Base-by-base conservation (phyloP, 306 rosid genomes). In the Trifolium dubium region DNA sequence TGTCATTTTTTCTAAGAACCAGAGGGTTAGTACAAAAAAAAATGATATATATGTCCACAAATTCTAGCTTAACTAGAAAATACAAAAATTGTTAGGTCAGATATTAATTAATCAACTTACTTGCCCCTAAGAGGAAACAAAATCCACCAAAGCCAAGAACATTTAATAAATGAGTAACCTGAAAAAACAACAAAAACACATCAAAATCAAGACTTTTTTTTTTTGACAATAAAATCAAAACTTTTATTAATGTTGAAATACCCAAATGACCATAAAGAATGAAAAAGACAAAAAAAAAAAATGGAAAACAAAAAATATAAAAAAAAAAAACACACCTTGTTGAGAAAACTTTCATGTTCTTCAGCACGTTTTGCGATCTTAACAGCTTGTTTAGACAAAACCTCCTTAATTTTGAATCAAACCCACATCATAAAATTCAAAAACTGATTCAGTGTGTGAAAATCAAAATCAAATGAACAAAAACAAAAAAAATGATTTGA, bases 321-420 rank as follows among this genome's bases (percentile, higher is more conserved):
- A 39, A 69, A 1, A 3, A 44, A 62, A 39, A 69, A 1, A 3
- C 46, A 28, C 10, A 89, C 95, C 97, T 91, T 91, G 79, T 77
- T 87, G 72, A 89, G 81, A 80, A 91, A 89, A 31, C 81, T 72
- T 63, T 91, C 92, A 58, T 91, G 97, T 74, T 88, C 96, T 75
- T 90, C 96, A 0, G 98, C 98, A 80, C 86, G 94, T 77, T 90
- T 88, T 32, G 92, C 94, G 75, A 92, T 84, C 89, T 84, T 90
- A 69, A 85, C 84, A 9, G 97, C 93, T 85, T 91, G 97, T 68
- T 88, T 87, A 34, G 97, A 91, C 53, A 91, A 70, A 18, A 86
- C 84, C 83, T 92, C 92, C 81, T 88, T 85, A 46, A 86, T 77
- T 37, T 50, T 78, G 78, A 72, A 81, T 89, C 77, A 87, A 58